phyloP scores from a whole-genome alignment of 768 basidiomycete species.

The Suillus tomentosus region DNA sequence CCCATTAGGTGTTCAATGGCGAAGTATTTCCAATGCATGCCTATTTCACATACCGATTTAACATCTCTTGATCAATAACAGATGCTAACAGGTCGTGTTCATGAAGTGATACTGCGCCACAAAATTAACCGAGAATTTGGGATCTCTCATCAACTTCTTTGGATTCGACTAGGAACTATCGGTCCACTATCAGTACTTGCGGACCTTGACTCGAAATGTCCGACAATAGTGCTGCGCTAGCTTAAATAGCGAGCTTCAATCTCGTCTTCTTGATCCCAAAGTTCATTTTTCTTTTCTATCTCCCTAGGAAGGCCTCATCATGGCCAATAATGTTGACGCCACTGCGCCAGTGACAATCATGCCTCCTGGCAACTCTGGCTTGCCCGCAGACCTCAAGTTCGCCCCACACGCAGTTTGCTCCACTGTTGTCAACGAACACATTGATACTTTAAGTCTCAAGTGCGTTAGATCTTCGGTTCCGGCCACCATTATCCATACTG shows the following conservation, averaged over 20 bases:
- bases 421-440: neutral
- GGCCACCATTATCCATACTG: no score
- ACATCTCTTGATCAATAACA: no score
- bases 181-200: neutral
- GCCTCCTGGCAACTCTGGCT: neutral
- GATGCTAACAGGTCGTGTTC: no score
- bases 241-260: neutral
- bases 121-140: neutral
- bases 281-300: neutral
- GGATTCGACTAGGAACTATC: neutral
- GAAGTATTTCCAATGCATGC: no score
- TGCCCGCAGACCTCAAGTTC: neutral
- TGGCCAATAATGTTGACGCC: neutral
- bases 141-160: neutral
- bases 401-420: constrained; percentile 4
- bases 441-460: neutral
- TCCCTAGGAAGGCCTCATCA: neutral
- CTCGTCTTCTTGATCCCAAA: neutral
- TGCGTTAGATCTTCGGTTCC: neutral
- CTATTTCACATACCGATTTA: no score
- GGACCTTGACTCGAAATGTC: neutral
- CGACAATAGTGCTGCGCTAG: neutral
- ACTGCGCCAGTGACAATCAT: neutral
- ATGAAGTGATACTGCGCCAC: no score
- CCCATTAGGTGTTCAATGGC: no score